These are phyloP conservation scores for Kazachstania sp. DNA, from an alignment of 1,139 yeast genomes.

Conservation along the genomic window DNA sequence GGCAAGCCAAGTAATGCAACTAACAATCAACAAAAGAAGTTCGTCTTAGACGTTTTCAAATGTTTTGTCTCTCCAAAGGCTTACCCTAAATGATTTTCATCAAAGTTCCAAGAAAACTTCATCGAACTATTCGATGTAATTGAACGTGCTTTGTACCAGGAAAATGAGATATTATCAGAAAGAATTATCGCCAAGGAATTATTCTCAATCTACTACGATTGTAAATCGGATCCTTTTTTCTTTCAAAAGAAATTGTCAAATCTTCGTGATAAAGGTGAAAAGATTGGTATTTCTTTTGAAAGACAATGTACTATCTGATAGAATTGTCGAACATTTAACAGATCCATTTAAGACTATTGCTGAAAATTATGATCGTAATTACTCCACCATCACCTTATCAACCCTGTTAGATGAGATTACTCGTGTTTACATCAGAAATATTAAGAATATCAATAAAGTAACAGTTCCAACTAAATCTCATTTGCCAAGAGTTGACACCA, in stretches of 20 bases:
- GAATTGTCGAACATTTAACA: not conserved
- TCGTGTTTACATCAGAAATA: not conserved
- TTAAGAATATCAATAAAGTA: not conserved
- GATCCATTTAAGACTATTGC: not conserved
- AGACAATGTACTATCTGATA: not conserved
- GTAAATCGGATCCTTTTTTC: conserved; percentile 2
- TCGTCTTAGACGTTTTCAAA: conserved; percentile 1
- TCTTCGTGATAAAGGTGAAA: not conserved
- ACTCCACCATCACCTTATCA: not conserved
- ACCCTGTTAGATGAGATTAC: not conserved
- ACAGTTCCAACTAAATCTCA: too few species aligned
- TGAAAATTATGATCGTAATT: not conserved
- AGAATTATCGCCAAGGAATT: not conserved
- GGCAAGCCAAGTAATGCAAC: not conserved
- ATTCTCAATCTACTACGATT: conserved; percentile 1
- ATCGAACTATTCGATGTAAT: conserved; percentile 3
- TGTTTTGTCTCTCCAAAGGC: conserved; percentile 1
- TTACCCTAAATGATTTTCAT: conserved; percentile 1
- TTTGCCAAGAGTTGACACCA: too few species aligned
- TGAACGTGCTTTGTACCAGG: not conserved
- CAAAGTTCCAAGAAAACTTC: not conserved
- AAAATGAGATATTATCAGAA: not conserved
- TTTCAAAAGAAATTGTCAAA: not conserved
- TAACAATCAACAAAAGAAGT: not conserved
- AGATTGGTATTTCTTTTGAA: not conserved